A percentile compares a stretch with the other conserved stretches of the same genome.
Evolutionary conservation across 2,329 filamentous ascomycete species (phyloP).

Genomic region (Zasmidium cellare): DNA sequence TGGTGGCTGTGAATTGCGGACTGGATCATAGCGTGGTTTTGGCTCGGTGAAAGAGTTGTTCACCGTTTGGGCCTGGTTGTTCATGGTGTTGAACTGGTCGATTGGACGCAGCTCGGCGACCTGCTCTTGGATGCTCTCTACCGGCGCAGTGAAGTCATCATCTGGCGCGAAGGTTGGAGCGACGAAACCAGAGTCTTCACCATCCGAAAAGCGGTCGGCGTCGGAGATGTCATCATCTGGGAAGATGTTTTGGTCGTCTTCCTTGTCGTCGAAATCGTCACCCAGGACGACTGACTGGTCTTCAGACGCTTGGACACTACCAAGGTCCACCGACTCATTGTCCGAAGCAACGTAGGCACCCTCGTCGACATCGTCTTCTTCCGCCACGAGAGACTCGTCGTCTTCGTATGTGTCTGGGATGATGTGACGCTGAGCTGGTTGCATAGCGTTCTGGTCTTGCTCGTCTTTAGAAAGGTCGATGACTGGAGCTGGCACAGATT

Average conservation of each 20-base stretch:
- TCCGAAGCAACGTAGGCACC: slow-evolving; percentile 17
- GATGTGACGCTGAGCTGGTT: background rate
- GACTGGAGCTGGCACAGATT: slow-evolving; percentile 12
- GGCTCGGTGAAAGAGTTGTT: background rate
- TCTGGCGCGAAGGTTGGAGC: too few species aligned
- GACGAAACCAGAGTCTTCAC: background rate
- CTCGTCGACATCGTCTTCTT: slow-evolving; percentile 18
- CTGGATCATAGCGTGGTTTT: slow-evolving; percentile 30
- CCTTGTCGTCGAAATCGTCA: slow-evolving; percentile 11
- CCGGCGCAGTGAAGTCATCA: too few species aligned
- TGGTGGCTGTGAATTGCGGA: slow-evolving; percentile 23
- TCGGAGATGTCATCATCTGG: background rate
- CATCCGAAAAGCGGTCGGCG: background rate
- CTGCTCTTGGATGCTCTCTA: background rate
- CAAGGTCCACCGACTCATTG: slow-evolving; percentile 9
- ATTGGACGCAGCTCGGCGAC: background rate
- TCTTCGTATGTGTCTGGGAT: slow-evolving; percentile 12
- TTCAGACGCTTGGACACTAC: background rate
- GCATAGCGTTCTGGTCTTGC: slow-evolving; percentile 8
- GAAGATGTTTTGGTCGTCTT: background rate
- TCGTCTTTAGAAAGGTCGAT: slow-evolving; percentile 23
- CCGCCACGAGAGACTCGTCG: slow-evolving; percentile 9
- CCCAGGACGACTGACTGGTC: background rate
- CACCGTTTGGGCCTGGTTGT: background rate
- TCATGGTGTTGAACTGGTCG: background rate